Percentiles rank a stretch among this genome's conserved stretches.
These are phyloP conservation scores for Penicillium crustosum DNA, from an alignment of 2,329 filamentous ascomycete species.

Conservation along the genomic window DNA sequence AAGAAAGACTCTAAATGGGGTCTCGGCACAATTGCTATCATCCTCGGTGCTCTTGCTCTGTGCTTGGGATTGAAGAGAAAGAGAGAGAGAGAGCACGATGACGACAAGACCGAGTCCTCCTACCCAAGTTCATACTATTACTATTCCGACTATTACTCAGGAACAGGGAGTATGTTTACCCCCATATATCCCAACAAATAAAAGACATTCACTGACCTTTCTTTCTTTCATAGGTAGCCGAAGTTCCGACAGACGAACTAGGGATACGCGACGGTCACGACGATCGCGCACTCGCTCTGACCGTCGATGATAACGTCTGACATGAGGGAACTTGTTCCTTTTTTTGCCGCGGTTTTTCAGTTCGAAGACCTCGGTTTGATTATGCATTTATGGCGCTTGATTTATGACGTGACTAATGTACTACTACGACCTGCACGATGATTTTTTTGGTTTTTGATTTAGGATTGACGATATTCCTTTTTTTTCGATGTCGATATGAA, in stretches of 20 bases:
- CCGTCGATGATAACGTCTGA: slow-evolving; percentile 21
- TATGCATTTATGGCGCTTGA: slow-evolving; percentile 24
- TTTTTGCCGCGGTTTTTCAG: not conserved
- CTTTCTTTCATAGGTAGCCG: slow-evolving; percentile 39
- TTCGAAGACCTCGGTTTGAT: slow-evolving; percentile 1
- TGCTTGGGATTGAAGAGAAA: slow-evolving; percentile 48
- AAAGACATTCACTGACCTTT: slow-evolving; percentile 8
- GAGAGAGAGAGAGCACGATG: slow-evolving; percentile 35
- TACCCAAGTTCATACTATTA: slow-evolving; percentile 44
- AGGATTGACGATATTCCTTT: slow-evolving; percentile 15
- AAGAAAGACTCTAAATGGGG: slow-evolving; percentile 39
- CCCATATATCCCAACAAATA: not conserved
- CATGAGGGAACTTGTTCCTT: not conserved
- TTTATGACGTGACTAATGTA: slow-evolving; percentile 24
- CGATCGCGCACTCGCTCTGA: slow-evolving; percentile 32
- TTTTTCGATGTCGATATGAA: slow-evolving; percentile 16
- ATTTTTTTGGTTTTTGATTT: slow-evolving; percentile 5
- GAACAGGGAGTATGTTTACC: slow-evolving; percentile 42
- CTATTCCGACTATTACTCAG: slow-evolving; percentile 40
- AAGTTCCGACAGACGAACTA: slow-evolving; percentile 45
- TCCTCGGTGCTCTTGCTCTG: slow-evolving; percentile 46
- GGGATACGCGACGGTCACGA: slow-evolving; percentile 32
- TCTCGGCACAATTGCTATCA: slow-evolving; percentile 43
- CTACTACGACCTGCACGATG: slow-evolving; percentile 19
- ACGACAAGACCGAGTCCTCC: slow-evolving; percentile 42